phyloP scores from a whole-genome alignment of 306 rosid genomes.

The Cyclanthera cordifolia region DNA sequence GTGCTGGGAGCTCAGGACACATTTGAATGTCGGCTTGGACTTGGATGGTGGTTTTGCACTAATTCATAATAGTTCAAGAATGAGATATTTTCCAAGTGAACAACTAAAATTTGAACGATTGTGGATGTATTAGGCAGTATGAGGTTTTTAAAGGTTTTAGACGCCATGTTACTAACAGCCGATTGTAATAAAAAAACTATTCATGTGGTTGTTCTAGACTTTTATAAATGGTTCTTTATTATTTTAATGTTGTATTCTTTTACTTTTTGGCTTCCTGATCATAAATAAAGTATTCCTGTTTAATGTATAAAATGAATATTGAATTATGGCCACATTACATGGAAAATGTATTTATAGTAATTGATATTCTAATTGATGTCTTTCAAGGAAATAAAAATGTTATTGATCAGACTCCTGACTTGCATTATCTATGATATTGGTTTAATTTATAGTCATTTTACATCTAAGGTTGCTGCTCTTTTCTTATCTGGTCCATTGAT shows the following conservation, averaged over 20 bases:
- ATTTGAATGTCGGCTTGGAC: neutral
- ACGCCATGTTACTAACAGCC: neutral
- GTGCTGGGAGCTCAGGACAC: neutral
- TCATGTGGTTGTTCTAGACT: neutral
- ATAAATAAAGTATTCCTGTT: neutral
- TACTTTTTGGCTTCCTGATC: too few relatives aligned
- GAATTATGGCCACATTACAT: neutral
- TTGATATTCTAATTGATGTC: neutral
- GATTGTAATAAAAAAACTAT: neutral
- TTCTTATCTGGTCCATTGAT: neutral
- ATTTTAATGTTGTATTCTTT: neutral
- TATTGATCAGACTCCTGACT: neutral
- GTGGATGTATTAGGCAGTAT: neutral
- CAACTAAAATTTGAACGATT: neutral
- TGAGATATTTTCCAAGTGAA: neutral
- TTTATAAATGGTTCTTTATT: neutral
- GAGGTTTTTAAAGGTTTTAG: neutral
- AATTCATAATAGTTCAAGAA: neutral
- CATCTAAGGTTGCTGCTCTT: neutral
- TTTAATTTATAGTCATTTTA: conserved; percentile 10
- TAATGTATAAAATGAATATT: neutral
- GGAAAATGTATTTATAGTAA: neutral
- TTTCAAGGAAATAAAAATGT: neutral
- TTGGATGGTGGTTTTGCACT: neutral
- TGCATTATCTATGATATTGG: neutral